These are phyloP conservation scores for Solanum gandarillasii DNA, from an alignment of 257 asterid species.

Conservation along the genomic window DNA sequence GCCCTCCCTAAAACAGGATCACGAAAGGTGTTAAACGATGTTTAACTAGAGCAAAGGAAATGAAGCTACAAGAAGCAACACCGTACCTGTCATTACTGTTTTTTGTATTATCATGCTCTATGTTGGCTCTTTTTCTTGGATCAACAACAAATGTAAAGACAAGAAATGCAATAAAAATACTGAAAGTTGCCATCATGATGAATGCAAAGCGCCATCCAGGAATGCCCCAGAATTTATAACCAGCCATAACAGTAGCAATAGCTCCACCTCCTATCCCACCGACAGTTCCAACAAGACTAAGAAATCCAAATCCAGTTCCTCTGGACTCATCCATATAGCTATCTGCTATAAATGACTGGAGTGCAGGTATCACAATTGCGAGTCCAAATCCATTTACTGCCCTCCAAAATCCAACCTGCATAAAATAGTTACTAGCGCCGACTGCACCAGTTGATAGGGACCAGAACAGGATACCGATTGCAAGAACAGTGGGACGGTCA, in stretches of 20 bases:
- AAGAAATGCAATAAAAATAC: slow-evolving; percentile 66
- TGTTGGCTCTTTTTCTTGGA: slow-evolving; percentile 34
- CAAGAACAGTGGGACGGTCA: slow-evolving; percentile 88
- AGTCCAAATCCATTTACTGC: slow-evolving; percentile 84
- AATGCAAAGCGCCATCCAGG: slow-evolving; percentile 95
- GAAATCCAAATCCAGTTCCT: slow-evolving; percentile 88
- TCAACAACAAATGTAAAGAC: slow-evolving; percentile 73
- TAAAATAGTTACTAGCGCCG: slow-evolving; percentile 71
- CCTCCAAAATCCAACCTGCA: slow-evolving; percentile 84
- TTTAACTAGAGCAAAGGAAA: background rate
- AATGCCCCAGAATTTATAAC: slow-evolving; percentile 57
- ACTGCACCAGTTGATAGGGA: slow-evolving; percentile 93
- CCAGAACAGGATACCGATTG: slow-evolving; percentile 89
- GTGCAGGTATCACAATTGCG: slow-evolving; percentile 91
- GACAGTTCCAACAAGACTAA: slow-evolving; percentile 76
- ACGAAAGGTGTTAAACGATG: background rate
- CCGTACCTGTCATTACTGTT: slow-evolving; percentile 38
- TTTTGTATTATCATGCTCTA: slow-evolving; percentile 24
- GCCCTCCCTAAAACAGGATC: slow-evolving; percentile 42
- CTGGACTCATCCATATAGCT: slow-evolving; percentile 70
- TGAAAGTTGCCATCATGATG: slow-evolving; percentile 60
- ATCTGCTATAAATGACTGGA: slow-evolving; percentile 92
- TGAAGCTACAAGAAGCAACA: background rate
- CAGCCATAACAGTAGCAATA: slow-evolving; percentile 93
- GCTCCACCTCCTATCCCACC: slow-evolving; percentile 99